phyloP scores from a whole-genome alignment of 352 stramenopile species.

The Pythium plurisporium region DNA sequence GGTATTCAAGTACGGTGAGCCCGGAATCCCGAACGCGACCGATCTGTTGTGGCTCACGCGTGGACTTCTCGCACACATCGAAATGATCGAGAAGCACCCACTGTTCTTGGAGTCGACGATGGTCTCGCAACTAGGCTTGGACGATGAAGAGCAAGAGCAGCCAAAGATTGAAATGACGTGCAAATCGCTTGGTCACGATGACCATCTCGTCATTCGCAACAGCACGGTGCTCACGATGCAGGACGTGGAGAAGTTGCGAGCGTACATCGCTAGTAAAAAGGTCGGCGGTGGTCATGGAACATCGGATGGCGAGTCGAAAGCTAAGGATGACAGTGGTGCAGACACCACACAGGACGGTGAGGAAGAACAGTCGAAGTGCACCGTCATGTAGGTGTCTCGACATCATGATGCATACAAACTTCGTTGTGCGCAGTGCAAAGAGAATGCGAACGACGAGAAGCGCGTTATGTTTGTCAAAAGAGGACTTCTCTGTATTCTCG shows the following conservation, averaged over 20 bases:
- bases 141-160: conserved; percentile 34
- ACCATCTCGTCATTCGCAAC: conserved; percentile 73
- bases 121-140: conserved; percentile 50
- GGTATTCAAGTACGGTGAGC: conserved; percentile 69
- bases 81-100: conserved; percentile 59
- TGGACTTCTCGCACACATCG: conserved; percentile 53
- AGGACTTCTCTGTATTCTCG: background rate
- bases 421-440: no score
- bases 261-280: conserved; percentile 32
- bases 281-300: background rate
- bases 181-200: conserved; percentile 52
- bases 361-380: conserved; percentile 5
- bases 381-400: conserved; percentile 14
- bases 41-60: conserved; percentile 75
- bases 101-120: conserved; percentile 73
- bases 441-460: no score
- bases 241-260: conserved; percentile 63
- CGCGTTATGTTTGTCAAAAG: no score
- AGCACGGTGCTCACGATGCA: conserved; percentile 74
- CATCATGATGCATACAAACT: no score
- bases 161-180: conserved; percentile 55
- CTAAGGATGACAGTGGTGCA: no score
- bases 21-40: conserved; percentile 47
- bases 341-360: no score
- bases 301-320: background rate